phyloP scores from a whole-genome alignment of 129 eudicot species.

The Lactuca sativa region DNA sequence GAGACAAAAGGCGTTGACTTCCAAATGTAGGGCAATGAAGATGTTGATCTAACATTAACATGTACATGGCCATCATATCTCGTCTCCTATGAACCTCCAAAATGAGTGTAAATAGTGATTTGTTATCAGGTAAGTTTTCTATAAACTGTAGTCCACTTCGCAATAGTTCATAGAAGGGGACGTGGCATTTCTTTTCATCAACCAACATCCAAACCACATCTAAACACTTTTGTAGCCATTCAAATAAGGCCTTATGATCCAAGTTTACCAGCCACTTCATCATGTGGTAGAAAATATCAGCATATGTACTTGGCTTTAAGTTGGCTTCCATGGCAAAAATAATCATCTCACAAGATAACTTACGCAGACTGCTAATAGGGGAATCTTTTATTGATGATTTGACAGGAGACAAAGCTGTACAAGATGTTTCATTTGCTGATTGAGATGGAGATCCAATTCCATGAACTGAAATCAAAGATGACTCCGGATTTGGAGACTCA shows the following conservation, averaged over 20 bases:
- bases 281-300: constrained; percentile 82
- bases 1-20: constrained; percentile 76
- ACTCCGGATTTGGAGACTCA: constrained; percentile 77
- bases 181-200: constrained; percentile 83
- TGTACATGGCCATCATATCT: constrained; percentile 96
- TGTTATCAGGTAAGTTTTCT: constrained; percentile 90
- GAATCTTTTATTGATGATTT: constrained; percentile 67
- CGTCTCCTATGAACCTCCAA: constrained; percentile 89
- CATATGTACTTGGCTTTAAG: constrained; percentile 83
- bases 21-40: constrained; percentile 97
- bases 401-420: constrained; percentile 55
- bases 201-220: constrained; percentile 92
- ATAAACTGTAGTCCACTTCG: constrained; percentile 86
- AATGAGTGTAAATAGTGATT: constrained; percentile 88
- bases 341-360: constrained; percentile 87
- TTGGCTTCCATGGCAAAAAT: constrained; percentile 63
- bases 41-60: constrained; percentile 97
- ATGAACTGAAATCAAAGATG: constrained; percentile 79
- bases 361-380: constrained; percentile 80
- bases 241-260: constrained; percentile 82
- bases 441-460: constrained; percentile 92
- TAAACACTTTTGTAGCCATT: constrained; percentile 89
- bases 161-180: constrained; percentile 88
- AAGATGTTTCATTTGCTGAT: constrained; percentile 77
- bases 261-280: constrained; percentile 87